Percentiles rank a stretch among this genome's conserved stretches.
Conservation (phyloP, 306 rosid species). For the Cercis canadensis region DNA sequence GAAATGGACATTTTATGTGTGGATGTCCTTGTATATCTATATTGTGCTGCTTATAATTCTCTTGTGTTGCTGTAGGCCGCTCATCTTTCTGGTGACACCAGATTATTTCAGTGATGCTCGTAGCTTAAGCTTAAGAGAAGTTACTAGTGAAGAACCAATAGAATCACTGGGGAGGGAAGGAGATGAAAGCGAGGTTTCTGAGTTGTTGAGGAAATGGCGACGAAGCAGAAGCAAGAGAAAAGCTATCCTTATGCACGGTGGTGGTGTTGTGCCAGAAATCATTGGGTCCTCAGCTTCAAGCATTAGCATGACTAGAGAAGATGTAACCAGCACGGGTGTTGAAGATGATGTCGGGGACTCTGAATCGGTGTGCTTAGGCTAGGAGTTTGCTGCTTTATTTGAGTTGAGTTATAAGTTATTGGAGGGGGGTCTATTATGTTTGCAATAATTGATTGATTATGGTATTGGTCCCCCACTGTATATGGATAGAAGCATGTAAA, state of each 20-base stretch:
- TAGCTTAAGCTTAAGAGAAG: too few relatives aligned
- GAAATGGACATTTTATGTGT: conserved; percentile 86
- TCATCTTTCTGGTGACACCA: conserved; percentile 37
- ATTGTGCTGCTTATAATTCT: conserved; percentile 48
- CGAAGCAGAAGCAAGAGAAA: conserved; percentile 65
- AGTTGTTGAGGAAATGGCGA: conserved; percentile 67
- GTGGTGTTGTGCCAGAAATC: conserved; percentile 39
- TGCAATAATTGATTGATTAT: too few relatives aligned
- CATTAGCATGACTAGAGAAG: conserved; percentile 56
- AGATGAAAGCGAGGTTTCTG: conserved; percentile 56
- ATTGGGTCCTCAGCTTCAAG: conserved; percentile 64
- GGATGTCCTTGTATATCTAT: conserved; percentile 67
- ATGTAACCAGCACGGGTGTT: conserved; percentile 38
- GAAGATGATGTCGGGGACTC: conserved; percentile 72
- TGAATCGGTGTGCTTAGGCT: conserved; percentile 64
- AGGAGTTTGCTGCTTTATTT: not conserved
- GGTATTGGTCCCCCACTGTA: not conserved
- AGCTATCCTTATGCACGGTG: conserved; percentile 38
- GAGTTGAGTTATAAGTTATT: too few relatives aligned
- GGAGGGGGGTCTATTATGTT: too few relatives aligned
- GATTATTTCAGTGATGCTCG: conserved; percentile 16
- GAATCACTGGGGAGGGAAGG: conserved; percentile 35
- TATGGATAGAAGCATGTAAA: conserved; percentile 96
- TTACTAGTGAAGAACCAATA: conserved; percentile 24
- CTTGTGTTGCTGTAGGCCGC: conserved; percentile 49